Base-by-base conservation (phyloP, 176 grass and related monocot genomes). In the Bothriochloa decipiens region DNA sequence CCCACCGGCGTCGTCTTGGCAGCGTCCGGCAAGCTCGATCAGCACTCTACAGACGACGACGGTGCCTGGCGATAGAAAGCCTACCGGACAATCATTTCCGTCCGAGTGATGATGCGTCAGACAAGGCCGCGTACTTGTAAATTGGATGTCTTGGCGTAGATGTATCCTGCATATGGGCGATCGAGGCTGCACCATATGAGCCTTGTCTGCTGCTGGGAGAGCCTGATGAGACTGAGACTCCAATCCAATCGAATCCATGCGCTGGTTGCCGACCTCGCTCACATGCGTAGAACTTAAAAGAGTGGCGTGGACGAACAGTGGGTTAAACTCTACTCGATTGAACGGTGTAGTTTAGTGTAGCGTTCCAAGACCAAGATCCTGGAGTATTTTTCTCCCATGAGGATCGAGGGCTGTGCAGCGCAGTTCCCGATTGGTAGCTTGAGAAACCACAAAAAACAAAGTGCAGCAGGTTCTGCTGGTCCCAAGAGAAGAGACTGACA, bases 201-300 rank as follows among this genome's bases (percentile, higher is more conserved):
- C 60, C 37, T 72, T 86, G 80, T 79, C 84, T 60, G 32, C 80
- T 60, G 32, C 55, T 40, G 71, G 28, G 45, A 65, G 63, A 16
- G 47, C n/a, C 58, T 11, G 57, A 23, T 20, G 58, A 45, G 40
- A 42, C 40, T 11, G 8, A 11, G 11, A 14, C 23, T 29, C 22
- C 53, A 10, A 58, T 22, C 53, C 57, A 60, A n/a, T 22, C 57
- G 22, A 55, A 20, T 55, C 22, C 13, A 72, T 46, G 35, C 35
- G 29, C 63, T 88, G 81, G 43, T 35, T 84, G 81, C 87, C 81
- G 87, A 84, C 82, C 58, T 89, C 23, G 41, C 70, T 15, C 62
- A 39, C 68, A 52, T 72, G 43, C 15, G 28, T 43, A 8, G 20
- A 57, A 68, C 5, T 32, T 8, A 3, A 75, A 82, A 62, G 63